Evolutionary conservation across 352 stramenopile genomes (phyloP), one percentile per base, ranked within the genome.

Genomic region (Nothophytophthora sp.): DNA sequence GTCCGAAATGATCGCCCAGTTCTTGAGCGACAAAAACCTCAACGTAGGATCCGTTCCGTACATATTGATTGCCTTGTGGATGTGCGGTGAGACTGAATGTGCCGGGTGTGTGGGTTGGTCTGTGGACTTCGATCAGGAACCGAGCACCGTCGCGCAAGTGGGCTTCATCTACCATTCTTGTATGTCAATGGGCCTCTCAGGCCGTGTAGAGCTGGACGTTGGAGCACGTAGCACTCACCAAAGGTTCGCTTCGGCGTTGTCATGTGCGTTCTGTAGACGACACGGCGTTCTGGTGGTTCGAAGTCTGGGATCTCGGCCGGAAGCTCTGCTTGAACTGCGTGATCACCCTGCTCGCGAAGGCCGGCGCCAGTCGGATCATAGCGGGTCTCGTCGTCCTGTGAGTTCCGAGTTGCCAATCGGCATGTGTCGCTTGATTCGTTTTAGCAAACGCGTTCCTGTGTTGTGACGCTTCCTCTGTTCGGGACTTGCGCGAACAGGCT

Each of bases 91-190:
- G n/a, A 8, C 13, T 12, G 13, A 19, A 45, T 1, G 36, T 32
- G 36, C 10, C 10, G 8, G 29, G 10, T 23, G 12, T 9, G 12
- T 46, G n/a, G 2, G 29, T 37, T 24, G 15, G 9, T 39, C 48
- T 23, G 6, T 25, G 12, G 20, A 5, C 11, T 36, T 24, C 16
- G 2, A 37, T 6, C 45, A 90, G 80, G 73, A 89, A 38, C 81
- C 81, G n/a, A 88, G 62, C 23, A 85, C 78, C 38, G 55, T 88
- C 20, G 81, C 78, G 0, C 77, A 88, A 74, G 78, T 92, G 13
- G 81, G 78, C 1, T 92, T 92, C 49, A 90, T 92, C 44, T 92
- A 90, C 39, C 57, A 84, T 50, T 86, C 81, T 12, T 92, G 81
- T 89, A 54, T 18, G 75, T 69, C 22, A 0, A 18, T 20, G n/a